Conservation (phyloP, 169 alveolate species). For the Eimeria sp. region DNA sequence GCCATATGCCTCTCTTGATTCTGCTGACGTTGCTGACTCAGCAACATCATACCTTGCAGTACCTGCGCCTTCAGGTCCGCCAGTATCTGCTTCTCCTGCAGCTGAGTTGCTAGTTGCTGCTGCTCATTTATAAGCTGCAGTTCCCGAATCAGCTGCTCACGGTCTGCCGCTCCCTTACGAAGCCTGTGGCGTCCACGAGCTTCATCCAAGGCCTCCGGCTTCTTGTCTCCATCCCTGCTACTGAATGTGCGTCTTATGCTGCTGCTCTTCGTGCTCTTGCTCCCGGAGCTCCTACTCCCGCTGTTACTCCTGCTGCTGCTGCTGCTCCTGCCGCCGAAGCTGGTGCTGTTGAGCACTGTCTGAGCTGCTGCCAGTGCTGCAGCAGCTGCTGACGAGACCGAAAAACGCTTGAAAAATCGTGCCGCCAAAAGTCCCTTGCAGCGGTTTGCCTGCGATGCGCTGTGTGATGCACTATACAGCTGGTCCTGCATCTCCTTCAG, state of each 20-base stretch:
- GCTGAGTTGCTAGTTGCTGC: not conserved
- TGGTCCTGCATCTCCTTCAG: not conserved
- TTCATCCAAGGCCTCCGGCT: not conserved
- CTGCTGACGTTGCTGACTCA: not conserved
- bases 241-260: not conserved
- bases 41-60: not conserved
- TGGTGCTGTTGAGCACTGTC: not conserved
- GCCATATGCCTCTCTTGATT: not conserved
- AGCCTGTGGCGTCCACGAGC: not conserved
- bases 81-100: not conserved
- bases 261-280: not conserved
- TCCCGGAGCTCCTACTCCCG: not conserved
- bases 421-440: not conserved
- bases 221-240: not conserved
- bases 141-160: not conserved
- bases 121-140: not conserved
- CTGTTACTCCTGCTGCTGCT: not conserved
- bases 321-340: not conserved
- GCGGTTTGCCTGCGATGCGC: not conserved
- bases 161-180: not conserved
- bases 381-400: not conserved
- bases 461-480: not conserved
- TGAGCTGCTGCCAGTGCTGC: not conserved
- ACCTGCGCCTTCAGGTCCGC: not conserved
- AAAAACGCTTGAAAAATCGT: not conserved